These are phyloP conservation scores for Lumnitzera littorea DNA, from an alignment of 345 rosid species.

Conservation along the genomic window DNA sequence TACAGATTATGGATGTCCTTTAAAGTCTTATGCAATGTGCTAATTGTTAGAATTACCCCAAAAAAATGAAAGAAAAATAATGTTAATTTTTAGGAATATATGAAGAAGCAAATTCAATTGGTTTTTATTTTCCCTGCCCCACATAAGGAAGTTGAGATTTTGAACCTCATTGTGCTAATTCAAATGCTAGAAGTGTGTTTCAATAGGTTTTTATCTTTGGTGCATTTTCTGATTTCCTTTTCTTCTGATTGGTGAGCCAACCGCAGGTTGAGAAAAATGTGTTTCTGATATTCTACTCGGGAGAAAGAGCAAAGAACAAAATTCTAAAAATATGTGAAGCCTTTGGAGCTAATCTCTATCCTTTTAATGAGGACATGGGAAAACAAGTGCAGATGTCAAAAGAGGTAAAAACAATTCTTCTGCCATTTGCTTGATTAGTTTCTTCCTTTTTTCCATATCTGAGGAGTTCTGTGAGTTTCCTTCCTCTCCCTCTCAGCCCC, in stretches of 20 bases:
- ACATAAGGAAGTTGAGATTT: too few species aligned
- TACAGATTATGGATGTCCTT: too few species aligned
- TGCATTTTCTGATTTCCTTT: not conserved
- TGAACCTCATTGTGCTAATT: too few species aligned
- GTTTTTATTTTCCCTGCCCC: too few species aligned
- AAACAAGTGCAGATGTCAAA: conserved; percentile 60
- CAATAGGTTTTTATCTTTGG: not conserved
- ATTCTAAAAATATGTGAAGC: conserved; percentile 93
- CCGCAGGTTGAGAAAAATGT: conserved; percentile 89
- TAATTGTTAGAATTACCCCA: too few species aligned
- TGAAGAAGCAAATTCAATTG: too few species aligned
- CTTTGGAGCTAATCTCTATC: conserved; percentile 93
- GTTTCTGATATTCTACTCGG: conserved; percentile 76
- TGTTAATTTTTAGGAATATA: too few species aligned
- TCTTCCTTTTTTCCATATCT: not conserved
- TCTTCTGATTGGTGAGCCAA: conserved; percentile 19
- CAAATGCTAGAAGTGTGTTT: too few species aligned
- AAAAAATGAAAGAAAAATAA: too few species aligned
- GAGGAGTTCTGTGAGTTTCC: not conserved
- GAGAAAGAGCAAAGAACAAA: conserved; percentile 86
- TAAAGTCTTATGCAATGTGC: too few species aligned
- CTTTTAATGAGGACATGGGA: conserved; percentile 72
- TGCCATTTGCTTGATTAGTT: not conserved
- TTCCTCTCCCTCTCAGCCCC: not conserved
- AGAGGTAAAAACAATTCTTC: conserved; percentile 36